Conservation (phyloP, 805 yeast genomes). For the Ogataea methanolica region DNA sequence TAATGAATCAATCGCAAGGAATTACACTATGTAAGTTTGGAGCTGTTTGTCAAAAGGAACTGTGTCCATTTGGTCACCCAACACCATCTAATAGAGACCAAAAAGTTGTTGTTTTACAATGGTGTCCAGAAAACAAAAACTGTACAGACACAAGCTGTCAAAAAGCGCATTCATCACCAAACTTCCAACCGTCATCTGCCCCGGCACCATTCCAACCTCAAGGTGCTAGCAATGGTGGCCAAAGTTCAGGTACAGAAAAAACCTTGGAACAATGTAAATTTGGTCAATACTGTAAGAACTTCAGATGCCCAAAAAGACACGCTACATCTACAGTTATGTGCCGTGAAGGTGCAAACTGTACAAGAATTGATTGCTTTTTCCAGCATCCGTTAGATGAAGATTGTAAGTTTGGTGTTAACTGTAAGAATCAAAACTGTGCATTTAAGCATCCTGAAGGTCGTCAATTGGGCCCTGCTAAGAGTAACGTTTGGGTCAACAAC, state of each 20-base stretch:
- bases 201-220: not conserved
- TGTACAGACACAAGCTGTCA: constrained; percentile 62
- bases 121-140: constrained; percentile 70
- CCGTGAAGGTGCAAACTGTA: constrained; percentile 77
- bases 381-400: constrained; percentile 76
- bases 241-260: constrained; percentile 33
- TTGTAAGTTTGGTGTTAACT: constrained; percentile 75
- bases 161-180: constrained; percentile 81
- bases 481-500: constrained; percentile 29
- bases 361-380: constrained; percentile 75
- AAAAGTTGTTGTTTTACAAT: constrained; percentile 58
- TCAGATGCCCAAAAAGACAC: constrained; percentile 78
- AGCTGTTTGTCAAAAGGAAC: constrained; percentile 64
- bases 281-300: constrained; percentile 71
- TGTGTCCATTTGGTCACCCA: constrained; percentile 89
- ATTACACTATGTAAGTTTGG: constrained; percentile 74
- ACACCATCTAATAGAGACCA: constrained; percentile 79
- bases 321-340: constrained; percentile 71
- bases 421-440: constrained; percentile 67
- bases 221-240: constrained; percentile 2
- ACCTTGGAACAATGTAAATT: constrained; percentile 80
- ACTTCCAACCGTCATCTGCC: constrained; percentile 29
- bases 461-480: constrained; percentile 29
- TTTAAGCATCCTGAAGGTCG: constrained; percentile 83
- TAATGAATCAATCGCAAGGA: constrained; percentile 28